Base-by-base conservation (phyloP, 2,329 filamentous ascomycete genomes). In the Phyllosticta capitalensis region DNA sequence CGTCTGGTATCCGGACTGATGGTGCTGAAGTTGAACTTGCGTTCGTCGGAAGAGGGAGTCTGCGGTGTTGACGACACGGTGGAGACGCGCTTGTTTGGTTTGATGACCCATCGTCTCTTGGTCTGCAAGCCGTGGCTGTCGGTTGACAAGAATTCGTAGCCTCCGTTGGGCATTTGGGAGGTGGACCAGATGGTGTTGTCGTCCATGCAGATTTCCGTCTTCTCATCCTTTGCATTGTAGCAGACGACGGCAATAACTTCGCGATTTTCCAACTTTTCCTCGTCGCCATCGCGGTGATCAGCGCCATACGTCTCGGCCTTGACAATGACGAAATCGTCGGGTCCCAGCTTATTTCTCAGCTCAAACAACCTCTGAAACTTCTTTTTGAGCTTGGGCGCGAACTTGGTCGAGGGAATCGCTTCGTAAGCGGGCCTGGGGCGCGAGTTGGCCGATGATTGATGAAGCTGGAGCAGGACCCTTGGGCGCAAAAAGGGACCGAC, bases 1-100 rank as follows among this genome's bases (percentile, higher is more conserved):
- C 86, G 83, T 33, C 87, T 79, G 9, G 81, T 83, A 53, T 81
- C 80, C 0, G 87, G 83, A 65, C 88, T 83, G 66, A 92, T 85
- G 63, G 90, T 83, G 74, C 87, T 90, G 69, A 92, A 92, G 9
- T 84, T 89, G 75, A 86, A 92, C 68, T 83, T 84, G 60, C 73
- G 75, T 22, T 72, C 69, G 22, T 71, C 69, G 24, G 65, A 64
- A 4, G 19, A 65, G 12, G 55, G 56, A 12, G 52, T 52, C 38
- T 63, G 52, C n/a, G 22, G 14, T 9, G 14, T 9, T 38, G 20
- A 26, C 20, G 19, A 10, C 24, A 38, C 17, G 60, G 30, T 30
- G 1, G 71, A 73, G 7, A 59, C 63, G 58, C 63, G 67, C 58
- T 65, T 66, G 19, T 59, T 63, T 53, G 68, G 65, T 65, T 77